Evolutionary conservation across 2,329 filamentous ascomycete genomes (phyloP), one percentile per base, ranked within the genome.

Genomic region (Xylariaceae sp.): DNA sequence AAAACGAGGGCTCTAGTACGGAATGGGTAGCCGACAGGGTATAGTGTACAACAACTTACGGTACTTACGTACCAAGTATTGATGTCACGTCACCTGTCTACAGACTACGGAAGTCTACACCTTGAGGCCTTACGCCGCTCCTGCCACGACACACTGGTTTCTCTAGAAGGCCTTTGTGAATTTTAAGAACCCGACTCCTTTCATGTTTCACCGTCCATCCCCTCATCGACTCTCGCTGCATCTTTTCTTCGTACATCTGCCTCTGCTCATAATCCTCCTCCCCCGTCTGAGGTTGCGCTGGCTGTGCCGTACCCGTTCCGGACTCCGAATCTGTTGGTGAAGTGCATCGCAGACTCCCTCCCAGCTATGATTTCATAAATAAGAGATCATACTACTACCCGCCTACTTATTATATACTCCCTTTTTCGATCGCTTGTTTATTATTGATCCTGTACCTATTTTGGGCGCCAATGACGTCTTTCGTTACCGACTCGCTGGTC

Each of bases 401-500:
- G 5, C n/a, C 23, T 51, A 51, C 59, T 59, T 66, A 65, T 57
- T 57, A 63, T 45, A 54, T 59, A 37, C 18, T 54, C 45, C 52
- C 37, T 54, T 58, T 51, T 34, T 55, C 23, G 53, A 47, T 53
- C 37, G 3, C 44, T 50, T 47, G 3, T 34, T 50, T 51, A 49
- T 50, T 51, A 49, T 51, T 35, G 23, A 30, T 30, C 51, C n/a
- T 45, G 13, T 39, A 51, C 15, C 13, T 17, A 53, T 34, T 23
- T 48, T 52, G 49, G 35, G 57, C 49, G 57, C 51, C 66, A 65
- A 88, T 88, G 85, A 80, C 82, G 72, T 85, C 80, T 66, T 76
- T 87, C 68, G 84, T 88, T 56, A 81, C 83, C 68, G 82, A 86
- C 62, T 86, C 86, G 71, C 75, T 87, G 67, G 84, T 87, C 73